Evolutionary conservation across 23 red algal genomes (phyloP).

Genomic region (Gracilaria gracilis): DNA sequence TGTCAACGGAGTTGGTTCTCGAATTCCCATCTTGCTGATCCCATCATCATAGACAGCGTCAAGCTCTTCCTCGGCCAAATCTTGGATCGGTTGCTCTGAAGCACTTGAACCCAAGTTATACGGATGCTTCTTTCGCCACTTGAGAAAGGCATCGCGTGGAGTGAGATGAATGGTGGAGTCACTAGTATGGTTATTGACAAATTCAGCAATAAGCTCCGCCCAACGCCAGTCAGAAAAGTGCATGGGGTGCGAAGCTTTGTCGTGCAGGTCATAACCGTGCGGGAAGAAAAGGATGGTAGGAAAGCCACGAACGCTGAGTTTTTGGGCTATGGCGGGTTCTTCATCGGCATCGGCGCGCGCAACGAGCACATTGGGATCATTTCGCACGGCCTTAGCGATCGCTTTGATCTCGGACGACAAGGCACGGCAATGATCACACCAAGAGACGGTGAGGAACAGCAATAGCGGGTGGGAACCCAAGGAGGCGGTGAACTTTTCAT

Average conservation of each 20-base stretch:
- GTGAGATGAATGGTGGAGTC: background rate
- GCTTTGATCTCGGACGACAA: slow-evolving; percentile 28
- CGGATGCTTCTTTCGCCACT: slow-evolving; percentile 57
- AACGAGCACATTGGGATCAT: slow-evolving; percentile 11
- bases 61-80: background rate
- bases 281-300: slow-evolving; percentile 57
- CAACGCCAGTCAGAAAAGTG: slow-evolving; percentile 60
- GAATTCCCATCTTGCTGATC: slow-evolving; percentile 17
- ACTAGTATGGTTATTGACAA: slow-evolving; percentile 55
- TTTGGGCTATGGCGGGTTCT: slow-evolving; percentile 29
- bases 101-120: slow-evolving; percentile 36
- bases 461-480: slow-evolving; percentile 14
- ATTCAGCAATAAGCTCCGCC: slow-evolving; percentile 65
- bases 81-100: background rate
- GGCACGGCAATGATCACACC: slow-evolving; percentile 55
- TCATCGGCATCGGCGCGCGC: slow-evolving; percentile 54
- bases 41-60: slow-evolving; percentile 32
- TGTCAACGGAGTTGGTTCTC: slow-evolving; percentile 32
- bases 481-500: slow-evolving; percentile 9
- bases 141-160: slow-evolving; percentile 24
- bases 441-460: slow-evolving; percentile 48
- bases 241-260: background rate
- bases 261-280: background rate
- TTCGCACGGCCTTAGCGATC: slow-evolving; percentile 33
- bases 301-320: slow-evolving; percentile 26